A percentile compares a stretch with the other conserved stretches of the same genome.
phyloP scores from a whole-genome alignment of 805 yeast species.

The Zygotorulaspora florentina region DNA sequence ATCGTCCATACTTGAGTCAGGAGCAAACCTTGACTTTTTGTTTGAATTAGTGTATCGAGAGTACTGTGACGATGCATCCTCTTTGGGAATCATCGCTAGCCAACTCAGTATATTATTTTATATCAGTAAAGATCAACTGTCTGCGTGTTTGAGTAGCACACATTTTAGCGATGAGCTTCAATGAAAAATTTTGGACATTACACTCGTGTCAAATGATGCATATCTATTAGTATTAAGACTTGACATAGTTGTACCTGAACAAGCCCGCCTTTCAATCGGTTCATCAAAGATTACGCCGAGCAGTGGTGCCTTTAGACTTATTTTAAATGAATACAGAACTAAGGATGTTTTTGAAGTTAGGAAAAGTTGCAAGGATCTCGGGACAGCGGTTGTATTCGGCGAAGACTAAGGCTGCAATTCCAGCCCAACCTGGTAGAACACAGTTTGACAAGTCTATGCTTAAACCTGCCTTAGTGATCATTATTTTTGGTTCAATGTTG shows the following conservation, averaged over 20 bases:
- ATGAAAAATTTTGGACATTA: slow-evolving; percentile 12
- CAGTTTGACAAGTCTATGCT: slow-evolving; percentile 36
- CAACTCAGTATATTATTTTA: neutral
- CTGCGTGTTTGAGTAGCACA: neutral
- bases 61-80: neutral
- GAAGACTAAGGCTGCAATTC: neutral
- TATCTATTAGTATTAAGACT: neutral
- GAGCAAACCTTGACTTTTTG: slow-evolving; percentile 15
- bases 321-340: too few species aligned
- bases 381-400: slow-evolving; percentile 7
- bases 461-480: slow-evolving; percentile 40
- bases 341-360: slow-evolving; percentile 3
- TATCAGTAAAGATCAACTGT: neutral
- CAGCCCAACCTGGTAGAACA: slow-evolving; percentile 9
- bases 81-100: neutral
- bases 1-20: slow-evolving; percentile 25
- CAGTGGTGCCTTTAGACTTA: too few species aligned
- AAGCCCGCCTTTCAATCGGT: too few species aligned
- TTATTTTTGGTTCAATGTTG: slow-evolving; percentile 45
- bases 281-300: too few species aligned
- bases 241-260: too few species aligned
- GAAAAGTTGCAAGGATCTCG: neutral
- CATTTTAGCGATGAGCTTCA: slow-evolving; percentile 10
- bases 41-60: neutral
- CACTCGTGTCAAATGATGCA: slow-evolving; percentile 7